Percentiles rank a stretch among this genome's conserved stretches.
These are phyloP conservation scores for Botryobasidium botryosum DNA, from an alignment of 768 basidiomycete genomes.

Conservation along the genomic window DNA sequence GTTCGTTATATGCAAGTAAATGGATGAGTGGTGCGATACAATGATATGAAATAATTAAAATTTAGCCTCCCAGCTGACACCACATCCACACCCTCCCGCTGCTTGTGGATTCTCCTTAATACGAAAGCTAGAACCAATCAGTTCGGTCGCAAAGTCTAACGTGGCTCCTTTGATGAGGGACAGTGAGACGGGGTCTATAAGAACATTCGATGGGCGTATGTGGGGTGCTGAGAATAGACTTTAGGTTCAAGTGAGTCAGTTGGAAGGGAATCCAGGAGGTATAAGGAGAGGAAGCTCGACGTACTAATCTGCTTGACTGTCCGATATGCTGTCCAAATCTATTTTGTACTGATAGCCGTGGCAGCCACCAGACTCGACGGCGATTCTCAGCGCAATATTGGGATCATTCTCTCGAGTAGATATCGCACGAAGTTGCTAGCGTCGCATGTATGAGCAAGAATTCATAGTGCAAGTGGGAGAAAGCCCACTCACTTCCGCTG, in stretches of 20 bases:
- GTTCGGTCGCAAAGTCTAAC: slow-evolving; percentile 81
- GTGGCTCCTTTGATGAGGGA: slow-evolving; percentile 74
- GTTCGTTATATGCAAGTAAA: too few species aligned
- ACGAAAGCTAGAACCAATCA: slow-evolving; percentile 85
- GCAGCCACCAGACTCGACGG: slow-evolving; percentile 88
- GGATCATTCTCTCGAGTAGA: slow-evolving; percentile 45
- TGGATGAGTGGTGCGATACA: too few species aligned
- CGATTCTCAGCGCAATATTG: slow-evolving; percentile 54
- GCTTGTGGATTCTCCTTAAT: slow-evolving; percentile 78
- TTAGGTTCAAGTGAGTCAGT: slow-evolving; percentile 3
- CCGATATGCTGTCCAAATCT: slow-evolving; percentile 34
- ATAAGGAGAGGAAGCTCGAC: not conserved
- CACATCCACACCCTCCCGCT: slow-evolving; percentile 88
- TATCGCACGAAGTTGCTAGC: slow-evolving; percentile 61
- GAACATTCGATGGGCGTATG: slow-evolving; percentile 52
- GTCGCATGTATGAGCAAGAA: not conserved
- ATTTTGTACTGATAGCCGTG: slow-evolving; percentile 97
- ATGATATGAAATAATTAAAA: too few species aligned
- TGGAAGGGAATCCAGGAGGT: not conserved
- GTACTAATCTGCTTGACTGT: slow-evolving; percentile 11
- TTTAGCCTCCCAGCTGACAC: slow-evolving; percentile 88
- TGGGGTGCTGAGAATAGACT: slow-evolving; percentile 61
- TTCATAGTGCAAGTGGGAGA: too few species aligned
- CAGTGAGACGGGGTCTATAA: slow-evolving; percentile 78
- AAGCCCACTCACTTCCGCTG: too few species aligned